A percentile compares a stretch with the other conserved stretches of the same genome.
phyloP scores from a whole-genome alignment of 129 eudicot species.

The Smallanthus sonchifolius region DNA sequence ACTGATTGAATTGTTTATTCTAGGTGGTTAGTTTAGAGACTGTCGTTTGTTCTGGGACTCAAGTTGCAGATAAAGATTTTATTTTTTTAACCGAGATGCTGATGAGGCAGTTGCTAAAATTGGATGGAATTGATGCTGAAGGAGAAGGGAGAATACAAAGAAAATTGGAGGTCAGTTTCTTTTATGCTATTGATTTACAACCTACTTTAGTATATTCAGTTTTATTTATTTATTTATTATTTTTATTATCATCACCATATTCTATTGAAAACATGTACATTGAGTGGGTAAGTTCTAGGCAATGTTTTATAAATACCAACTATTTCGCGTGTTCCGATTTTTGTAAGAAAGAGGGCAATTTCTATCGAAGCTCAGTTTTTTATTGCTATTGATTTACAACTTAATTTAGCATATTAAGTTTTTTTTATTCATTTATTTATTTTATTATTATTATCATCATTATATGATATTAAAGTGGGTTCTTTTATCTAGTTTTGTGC shows the following conservation, averaged over 20 bases:
- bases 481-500: background rate
- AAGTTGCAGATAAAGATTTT: constrained; percentile 67
- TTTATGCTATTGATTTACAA: background rate
- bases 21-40: constrained; percentile 68
- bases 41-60: constrained; percentile 56
- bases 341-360: too few relatives aligned
- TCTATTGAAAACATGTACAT: background rate
- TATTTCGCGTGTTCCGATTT: too few relatives aligned
- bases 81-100: constrained; percentile 66
- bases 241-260: background rate
- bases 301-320: too few relatives aligned
- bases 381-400: too few relatives aligned
- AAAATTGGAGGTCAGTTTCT: constrained; percentile 63
- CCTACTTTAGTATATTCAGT: background rate
- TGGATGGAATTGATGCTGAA: constrained; percentile 80
- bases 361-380: too few relatives aligned
- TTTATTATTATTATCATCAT: background rate
- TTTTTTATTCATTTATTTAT: background rate
- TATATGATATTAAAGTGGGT: background rate
- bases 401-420: too few relatives aligned
- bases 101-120: constrained; percentile 72
- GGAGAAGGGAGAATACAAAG: constrained; percentile 82
- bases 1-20: constrained; percentile 10
- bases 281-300: background rate
- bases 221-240: background rate